Conservation (phyloP, 345 rosid genomes). For the Heritiera littoralis region DNA sequence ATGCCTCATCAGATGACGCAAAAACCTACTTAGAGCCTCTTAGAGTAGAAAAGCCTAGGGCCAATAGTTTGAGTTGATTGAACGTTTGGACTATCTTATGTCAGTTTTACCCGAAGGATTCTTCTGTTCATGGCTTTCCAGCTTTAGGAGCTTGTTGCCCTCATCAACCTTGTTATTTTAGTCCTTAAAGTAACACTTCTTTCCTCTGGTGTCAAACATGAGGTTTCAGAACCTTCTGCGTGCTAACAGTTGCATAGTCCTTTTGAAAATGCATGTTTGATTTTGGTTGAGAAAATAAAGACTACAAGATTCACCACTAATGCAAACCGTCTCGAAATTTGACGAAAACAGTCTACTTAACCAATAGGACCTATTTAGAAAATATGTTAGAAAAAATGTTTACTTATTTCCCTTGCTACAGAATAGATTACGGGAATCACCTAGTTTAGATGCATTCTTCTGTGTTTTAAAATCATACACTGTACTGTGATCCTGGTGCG, state of each 20-base stretch:
- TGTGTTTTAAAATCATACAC: conserved; percentile 9
- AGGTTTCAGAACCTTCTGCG: background rate
- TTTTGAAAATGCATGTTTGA: conserved; percentile 4
- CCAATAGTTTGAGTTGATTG: conserved; percentile 2
- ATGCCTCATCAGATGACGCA: conserved; percentile 24
- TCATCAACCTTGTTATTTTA: background rate
- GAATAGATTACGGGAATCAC: background rate
- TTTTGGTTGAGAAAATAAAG: conserved; percentile 2
- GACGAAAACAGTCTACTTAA: background rate
- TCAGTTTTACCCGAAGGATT: background rate
- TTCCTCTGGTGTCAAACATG: background rate
- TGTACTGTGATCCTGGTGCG: conserved; percentile 9
- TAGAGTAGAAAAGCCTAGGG: conserved; percentile 10
- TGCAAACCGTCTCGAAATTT: background rate
- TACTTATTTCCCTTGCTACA: background rate
- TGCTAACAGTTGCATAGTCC: background rate
- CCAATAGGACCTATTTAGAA: background rate
- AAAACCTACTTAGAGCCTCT: conserved; percentile 35
- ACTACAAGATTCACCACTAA: background rate
- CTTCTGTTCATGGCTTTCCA: background rate
- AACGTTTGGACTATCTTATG: background rate
- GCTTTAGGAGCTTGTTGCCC: background rate
- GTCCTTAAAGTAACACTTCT: background rate
- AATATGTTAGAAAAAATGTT: background rate
- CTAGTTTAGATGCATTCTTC: background rate